These are phyloP conservation scores for Trifolium pratense DNA, from an alignment of 306 rosid species.

Conservation along the genomic window DNA sequence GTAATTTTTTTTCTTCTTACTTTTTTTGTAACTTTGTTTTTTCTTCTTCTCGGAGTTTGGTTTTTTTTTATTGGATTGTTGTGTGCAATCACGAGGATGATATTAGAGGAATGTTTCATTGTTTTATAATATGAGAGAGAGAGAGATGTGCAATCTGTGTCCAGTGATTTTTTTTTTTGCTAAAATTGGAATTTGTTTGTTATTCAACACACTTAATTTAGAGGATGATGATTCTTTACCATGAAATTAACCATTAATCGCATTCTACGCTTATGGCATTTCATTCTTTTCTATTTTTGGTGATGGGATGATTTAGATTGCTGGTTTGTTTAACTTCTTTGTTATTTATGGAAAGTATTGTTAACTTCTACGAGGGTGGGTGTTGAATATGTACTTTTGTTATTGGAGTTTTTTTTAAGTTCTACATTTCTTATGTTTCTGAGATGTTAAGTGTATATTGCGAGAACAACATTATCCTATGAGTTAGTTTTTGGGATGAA, in stretches of 20 bases:
- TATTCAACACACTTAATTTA: neutral
- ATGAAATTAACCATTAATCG: constrained; percentile 15
- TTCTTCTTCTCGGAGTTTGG: constrained; percentile 9
- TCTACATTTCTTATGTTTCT: no score
- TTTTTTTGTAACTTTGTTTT: neutral
- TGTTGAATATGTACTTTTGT: no score
- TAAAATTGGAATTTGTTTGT: constrained; percentile 20
- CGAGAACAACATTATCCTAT: no score
- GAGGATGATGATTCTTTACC: neutral
- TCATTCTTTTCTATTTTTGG: neutral
- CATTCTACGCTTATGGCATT: no score
- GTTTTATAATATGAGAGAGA: constrained; percentile 8
- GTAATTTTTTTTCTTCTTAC: no score
- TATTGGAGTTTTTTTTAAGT: no score
- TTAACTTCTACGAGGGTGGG: no score
- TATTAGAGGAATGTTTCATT: neutral
- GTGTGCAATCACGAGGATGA: constrained; percentile 8
- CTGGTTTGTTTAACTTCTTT: neutral
- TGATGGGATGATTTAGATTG: neutral
- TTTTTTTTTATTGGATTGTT: neutral
- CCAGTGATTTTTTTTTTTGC: neutral
- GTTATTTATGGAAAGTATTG: no score
- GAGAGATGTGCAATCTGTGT: neutral
- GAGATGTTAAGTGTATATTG: no score
- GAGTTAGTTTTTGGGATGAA: no score